Evolutionary conservation across 768 basidiomycete genomes (phyloP), one percentile per base, ranked within the genome.

Genomic region (Pisolithus microcarpus): DNA sequence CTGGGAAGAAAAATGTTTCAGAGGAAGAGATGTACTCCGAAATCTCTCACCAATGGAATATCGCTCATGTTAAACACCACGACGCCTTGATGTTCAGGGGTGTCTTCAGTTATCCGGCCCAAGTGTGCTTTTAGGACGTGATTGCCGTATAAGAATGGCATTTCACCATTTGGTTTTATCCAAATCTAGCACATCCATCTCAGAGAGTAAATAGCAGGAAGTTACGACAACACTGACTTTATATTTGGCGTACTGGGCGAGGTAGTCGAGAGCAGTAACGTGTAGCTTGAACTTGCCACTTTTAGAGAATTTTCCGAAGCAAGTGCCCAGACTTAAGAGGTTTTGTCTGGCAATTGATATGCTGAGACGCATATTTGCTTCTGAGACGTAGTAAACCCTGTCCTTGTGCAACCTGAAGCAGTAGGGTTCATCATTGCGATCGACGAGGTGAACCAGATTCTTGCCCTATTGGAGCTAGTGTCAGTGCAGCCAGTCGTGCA

Each of bases 111-210:
- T 65, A 98, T 97, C 53, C 95, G 80, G 16, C 96, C 96, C n/a
- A 99, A 75, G 70, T 99, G 96, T 8, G 96, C 96, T 71, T 98
- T 99, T 56, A 97, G 81, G 52, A 98, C 85, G 71, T 99, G 94
- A 65, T 99, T 99, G 51, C 96, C 96, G 63, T 99, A 99, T 36
- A 99, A 72, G 77, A 95, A 99, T 1, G 96, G 96, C 86, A 99
- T 95, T 71, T 99, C 96, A 62, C 96, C 96, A 57, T 98, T 95
- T 23, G 94, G 86, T 69, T 99, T 99, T 66, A 99, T 92, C 96
- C 96, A 99, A 16, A 98, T 81, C 95, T 97, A 53, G 4, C 9
- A 19, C 15, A 3, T 16, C 18, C 30, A 24, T 2, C 30, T 53
- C 16, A 52, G 48, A 45, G 21, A 51, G 36, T 43, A 28, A 38